Conservation (phyloP, 2,329 filamentous ascomycete genomes). For the Trichoderma pleuroti region DNA sequence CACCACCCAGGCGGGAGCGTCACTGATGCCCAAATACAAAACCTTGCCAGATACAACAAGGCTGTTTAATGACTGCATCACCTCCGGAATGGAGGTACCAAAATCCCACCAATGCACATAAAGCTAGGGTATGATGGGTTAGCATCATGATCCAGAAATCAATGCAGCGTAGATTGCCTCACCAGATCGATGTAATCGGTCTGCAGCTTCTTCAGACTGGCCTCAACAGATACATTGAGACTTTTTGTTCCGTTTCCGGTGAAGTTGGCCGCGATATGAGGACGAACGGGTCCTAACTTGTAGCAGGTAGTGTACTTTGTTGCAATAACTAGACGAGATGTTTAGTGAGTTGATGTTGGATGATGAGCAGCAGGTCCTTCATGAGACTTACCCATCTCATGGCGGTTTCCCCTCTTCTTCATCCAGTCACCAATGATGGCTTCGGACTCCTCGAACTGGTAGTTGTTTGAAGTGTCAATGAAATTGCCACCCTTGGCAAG, state of each 20-base stretch:
- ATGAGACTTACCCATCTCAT: slow-evolving; percentile 54
- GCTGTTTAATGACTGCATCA: slow-evolving; percentile 66
- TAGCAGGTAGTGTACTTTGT: slow-evolving; percentile 66
- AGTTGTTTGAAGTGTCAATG: slow-evolving; percentile 68
- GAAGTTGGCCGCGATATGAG: slow-evolving; percentile 49
- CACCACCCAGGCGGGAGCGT: slow-evolving; percentile 68
- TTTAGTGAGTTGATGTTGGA: neutral
- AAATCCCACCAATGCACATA: slow-evolving; percentile 68
- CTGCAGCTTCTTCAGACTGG: slow-evolving; percentile 58
- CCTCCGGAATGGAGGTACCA: slow-evolving; percentile 60
- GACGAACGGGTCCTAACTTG: slow-evolving; percentile 38
- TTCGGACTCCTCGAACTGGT: slow-evolving; percentile 62
- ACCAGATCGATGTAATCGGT: slow-evolving; percentile 68
- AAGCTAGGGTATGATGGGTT: slow-evolving; percentile 38
- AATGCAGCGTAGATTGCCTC: slow-evolving; percentile 19
- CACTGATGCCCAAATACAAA: slow-evolving; percentile 61
- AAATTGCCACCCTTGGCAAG: slow-evolving; percentile 56
- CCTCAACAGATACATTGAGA: slow-evolving; percentile 52
- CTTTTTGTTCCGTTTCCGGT: slow-evolving; percentile 62
- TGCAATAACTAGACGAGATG: slow-evolving; percentile 51
- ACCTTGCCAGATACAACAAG: slow-evolving; percentile 61
- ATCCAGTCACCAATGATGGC: slow-evolving; percentile 69
- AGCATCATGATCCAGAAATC: neutral
- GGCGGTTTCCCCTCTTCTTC: slow-evolving; percentile 58
- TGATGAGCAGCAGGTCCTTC: neutral